Evolutionary conservation across 208 protist genomes (phyloP).

Genomic region (Leptomonas seymouri): DNA sequence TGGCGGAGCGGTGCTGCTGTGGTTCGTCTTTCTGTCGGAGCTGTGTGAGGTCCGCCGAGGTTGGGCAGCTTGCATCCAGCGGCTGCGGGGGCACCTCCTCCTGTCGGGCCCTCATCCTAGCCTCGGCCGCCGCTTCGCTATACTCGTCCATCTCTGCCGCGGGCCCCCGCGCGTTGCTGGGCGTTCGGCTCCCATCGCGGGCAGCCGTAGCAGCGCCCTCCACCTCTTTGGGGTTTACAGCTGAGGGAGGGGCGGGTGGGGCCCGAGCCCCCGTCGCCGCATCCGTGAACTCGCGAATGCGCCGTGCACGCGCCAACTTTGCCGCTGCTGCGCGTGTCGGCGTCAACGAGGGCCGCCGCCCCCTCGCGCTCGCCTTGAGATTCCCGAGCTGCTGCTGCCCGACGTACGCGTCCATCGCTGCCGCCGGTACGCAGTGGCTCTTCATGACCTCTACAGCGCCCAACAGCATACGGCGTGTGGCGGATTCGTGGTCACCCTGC

Average conservation of each 20-base stretch:
- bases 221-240: background rate
- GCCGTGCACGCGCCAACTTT: background rate
- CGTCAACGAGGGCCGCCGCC: background rate
- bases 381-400: background rate
- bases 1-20: background rate
- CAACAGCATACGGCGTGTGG: conserved; percentile 38
- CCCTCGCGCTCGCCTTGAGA: background rate
- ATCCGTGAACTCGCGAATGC: background rate
- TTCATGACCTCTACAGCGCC: conserved; percentile 39
- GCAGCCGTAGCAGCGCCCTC: background rate
- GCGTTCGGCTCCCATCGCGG: too few relatives aligned
- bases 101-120: background rate
- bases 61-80: conserved; percentile 14
- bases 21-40: background rate
- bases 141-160: too few relatives aligned
- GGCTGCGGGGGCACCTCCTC: background rate
- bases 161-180: too few relatives aligned
- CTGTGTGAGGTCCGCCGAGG: conserved; percentile 5
- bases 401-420: background rate
- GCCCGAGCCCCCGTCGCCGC: background rate
- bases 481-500: conserved; percentile 29
- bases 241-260: background rate
- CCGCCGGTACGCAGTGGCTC: conserved; percentile 18
- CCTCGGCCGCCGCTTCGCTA: too few relatives aligned
- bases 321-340: background rate